Evolutionary conservation across 208 protist species (phyloP).

Genomic region (Wallacemonas rigidus): DNA sequence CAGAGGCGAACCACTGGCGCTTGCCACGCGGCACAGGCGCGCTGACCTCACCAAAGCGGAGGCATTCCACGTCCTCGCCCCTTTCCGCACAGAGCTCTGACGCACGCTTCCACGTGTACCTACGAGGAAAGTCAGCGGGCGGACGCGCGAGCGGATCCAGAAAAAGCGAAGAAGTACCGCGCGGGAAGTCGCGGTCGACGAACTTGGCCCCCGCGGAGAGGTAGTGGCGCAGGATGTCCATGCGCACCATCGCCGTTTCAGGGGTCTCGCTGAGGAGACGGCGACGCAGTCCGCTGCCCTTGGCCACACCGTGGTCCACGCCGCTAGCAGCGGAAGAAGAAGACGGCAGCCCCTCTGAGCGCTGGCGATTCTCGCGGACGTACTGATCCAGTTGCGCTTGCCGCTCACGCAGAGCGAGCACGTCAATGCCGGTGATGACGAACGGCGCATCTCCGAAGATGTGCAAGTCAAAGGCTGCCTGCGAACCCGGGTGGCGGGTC

Average conservation of each 20-base stretch:
- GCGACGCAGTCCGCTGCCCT: conserved; percentile 4
- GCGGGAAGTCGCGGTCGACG: conserved; percentile 82
- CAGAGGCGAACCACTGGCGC: conserved; percentile 80
- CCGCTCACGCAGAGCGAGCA: conserved; percentile 51
- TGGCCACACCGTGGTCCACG: neutral
- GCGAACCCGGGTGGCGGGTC: conserved; percentile 61
- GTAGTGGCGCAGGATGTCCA: conserved; percentile 53
- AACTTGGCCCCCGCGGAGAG: conserved; percentile 48
- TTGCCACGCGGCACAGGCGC: conserved; percentile 56
- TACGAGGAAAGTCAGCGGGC: conserved; percentile 47
- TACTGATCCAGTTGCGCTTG: conserved; percentile 30
- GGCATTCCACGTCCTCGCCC: conserved; percentile 28
- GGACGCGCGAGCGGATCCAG: conserved; percentile 52
- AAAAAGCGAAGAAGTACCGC: conserved; percentile 76
- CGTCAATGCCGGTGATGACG: conserved; percentile 35
- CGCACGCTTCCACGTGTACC: conserved; percentile 64
- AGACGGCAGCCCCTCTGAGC: conserved; percentile 10
- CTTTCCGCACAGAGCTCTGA: conserved; percentile 30
- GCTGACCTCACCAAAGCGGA: conserved; percentile 29
- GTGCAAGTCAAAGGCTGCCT: conserved; percentile 59
- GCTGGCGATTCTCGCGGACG: conserved; percentile 21
- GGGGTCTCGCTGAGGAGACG: conserved; percentile 3
- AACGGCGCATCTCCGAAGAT: conserved; percentile 63
- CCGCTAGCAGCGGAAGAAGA: neutral
- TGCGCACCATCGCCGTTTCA: conserved; percentile 22